A percentile compares a stretch with the other conserved stretches of the same genome.
Evolutionary conservation across 164 flowering plant species (phyloP).

Genomic region (Houttuynia cordata): DNA sequence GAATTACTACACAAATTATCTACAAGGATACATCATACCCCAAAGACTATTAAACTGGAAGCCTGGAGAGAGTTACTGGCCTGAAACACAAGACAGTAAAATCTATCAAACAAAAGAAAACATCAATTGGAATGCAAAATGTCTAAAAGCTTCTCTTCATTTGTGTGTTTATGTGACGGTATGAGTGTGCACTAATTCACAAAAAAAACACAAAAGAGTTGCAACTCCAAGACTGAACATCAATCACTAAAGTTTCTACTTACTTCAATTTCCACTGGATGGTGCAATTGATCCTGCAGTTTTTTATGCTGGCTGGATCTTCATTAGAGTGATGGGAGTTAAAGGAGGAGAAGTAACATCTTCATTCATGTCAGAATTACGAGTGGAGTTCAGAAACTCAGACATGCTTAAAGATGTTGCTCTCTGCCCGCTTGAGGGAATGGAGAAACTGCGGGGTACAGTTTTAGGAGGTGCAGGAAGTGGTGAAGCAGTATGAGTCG

Average conservation of each 20-base stretch:
- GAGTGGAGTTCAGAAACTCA: background rate
- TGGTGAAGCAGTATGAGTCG: constrained; percentile 42
- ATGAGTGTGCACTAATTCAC: too few species aligned
- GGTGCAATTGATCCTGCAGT: constrained; percentile 11
- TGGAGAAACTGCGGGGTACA: constrained; percentile 71
- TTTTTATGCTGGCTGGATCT: constrained; percentile 16
- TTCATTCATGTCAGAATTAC: constrained; percentile 16
- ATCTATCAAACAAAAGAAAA: too few species aligned
- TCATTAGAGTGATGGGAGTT: constrained; percentile 54
- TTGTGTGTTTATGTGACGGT: too few species aligned
- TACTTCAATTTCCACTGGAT: background rate
- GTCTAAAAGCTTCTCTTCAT: too few species aligned
- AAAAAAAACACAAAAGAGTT: too few species aligned
- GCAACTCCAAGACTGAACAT: too few species aligned
- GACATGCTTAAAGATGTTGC: constrained; percentile 30
- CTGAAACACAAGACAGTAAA: too few species aligned
- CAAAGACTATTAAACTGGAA: too few species aligned
- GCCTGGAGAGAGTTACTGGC: too few species aligned
- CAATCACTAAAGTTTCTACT: background rate
- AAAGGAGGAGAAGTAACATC: constrained; percentile 59
- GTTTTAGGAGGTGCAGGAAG: constrained; percentile 58
- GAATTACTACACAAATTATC: too few species aligned
- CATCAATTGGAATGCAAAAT: too few species aligned
- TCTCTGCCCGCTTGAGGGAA: constrained; percentile 72
- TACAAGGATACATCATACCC: too few species aligned